Conservation (phyloP, 2,329 filamentous ascomycete genomes). For the Alternaria infectoria region DNA sequence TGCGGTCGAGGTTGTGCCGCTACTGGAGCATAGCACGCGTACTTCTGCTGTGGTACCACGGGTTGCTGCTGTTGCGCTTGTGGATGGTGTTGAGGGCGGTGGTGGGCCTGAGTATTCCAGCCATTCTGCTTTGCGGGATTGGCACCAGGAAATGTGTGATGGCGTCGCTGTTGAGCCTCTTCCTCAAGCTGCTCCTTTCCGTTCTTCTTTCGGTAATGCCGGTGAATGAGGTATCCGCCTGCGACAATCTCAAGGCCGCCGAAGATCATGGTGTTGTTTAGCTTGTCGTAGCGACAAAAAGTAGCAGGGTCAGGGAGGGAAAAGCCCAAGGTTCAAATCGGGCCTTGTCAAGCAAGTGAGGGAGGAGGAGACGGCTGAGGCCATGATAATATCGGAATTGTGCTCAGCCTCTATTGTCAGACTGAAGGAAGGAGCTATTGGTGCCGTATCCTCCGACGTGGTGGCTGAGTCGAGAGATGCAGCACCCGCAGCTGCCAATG, state of each 20-base stretch:
- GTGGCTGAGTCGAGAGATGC: slow-evolving; percentile 30
- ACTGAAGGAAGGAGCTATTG: slow-evolving; percentile 25
- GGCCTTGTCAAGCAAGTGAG: background rate
- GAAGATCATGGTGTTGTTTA: slow-evolving; percentile 43
- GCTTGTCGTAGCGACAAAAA: background rate
- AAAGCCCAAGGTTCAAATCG: background rate
- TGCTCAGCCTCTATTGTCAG: slow-evolving; percentile 33
- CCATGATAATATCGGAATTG: slow-evolving; percentile 16
- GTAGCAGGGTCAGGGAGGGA: background rate
- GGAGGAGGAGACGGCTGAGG: slow-evolving; percentile 21
- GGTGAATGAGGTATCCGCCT: slow-evolving; percentile 44
- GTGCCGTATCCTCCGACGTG: slow-evolving; percentile 25
- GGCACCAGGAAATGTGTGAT: slow-evolving; percentile 38
- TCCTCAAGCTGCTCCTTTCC: slow-evolving; percentile 36
- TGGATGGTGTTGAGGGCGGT: slow-evolving; percentile 20
- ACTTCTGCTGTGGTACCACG: slow-evolving; percentile 30
- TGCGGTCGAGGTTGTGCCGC: slow-evolving; percentile 6
- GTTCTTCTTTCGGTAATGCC: slow-evolving; percentile 44
- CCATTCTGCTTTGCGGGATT: slow-evolving; percentile 25
- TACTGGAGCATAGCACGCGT: slow-evolving; percentile 28
- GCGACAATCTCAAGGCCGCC: slow-evolving; percentile 48
- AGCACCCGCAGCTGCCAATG: slow-evolving; percentile 13
- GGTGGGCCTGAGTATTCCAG: slow-evolving; percentile 16
- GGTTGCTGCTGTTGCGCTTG: slow-evolving; percentile 4
- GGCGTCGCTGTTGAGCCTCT: slow-evolving; percentile 32